A percentile compares a stretch with the other conserved stretches of the same genome.
These are phyloP conservation scores for Septoria petroselini DNA, from an alignment of 2,329 filamentous ascomycete genomes.

Conservation along the genomic window DNA sequence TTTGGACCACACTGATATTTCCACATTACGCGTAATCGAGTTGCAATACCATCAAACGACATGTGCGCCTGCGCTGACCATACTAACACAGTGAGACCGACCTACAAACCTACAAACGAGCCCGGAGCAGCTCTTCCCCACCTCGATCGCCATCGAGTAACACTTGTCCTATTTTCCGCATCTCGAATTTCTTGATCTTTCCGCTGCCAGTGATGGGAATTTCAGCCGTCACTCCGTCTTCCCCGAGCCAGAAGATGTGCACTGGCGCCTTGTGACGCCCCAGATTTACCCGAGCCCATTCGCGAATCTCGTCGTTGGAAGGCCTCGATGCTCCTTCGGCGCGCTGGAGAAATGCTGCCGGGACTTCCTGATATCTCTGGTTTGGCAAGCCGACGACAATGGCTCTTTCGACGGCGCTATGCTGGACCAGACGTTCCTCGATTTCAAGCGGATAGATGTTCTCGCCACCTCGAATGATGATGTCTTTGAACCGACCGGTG, in stretches of 20 bases:
- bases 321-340: conserved; percentile 14
- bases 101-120: conserved; percentile 11
- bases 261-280: conserved; percentile 53
- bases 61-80: background rate
- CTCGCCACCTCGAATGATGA: conserved; percentile 57
- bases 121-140: conserved; percentile 4
- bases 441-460: conserved; percentile 53
- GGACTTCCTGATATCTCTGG: conserved; percentile 34
- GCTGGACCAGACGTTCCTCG: conserved; percentile 33
- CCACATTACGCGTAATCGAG: no score
- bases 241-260: conserved; percentile 73
- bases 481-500: conserved; percentile 36
- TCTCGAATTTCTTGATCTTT: conserved; percentile 46
- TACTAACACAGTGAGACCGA: background rate
- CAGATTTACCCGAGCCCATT: conserved; percentile 17
- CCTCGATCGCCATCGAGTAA: conserved; percentile 20
- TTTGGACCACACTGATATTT: no score
- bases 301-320: conserved; percentile 13
- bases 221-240: conserved; percentile 38
- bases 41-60: background rate
- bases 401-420: conserved; percentile 30
- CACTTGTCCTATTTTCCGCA: conserved; percentile 25
- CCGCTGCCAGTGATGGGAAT: conserved; percentile 46
- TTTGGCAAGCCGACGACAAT: conserved; percentile 35
- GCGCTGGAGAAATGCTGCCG: conserved; percentile 38